A percentile compares a stretch with the other conserved stretches of the same genome.
Conservation (phyloP, 1,284 basidiomycete genomes). For the Ustilago lituana region DNA sequence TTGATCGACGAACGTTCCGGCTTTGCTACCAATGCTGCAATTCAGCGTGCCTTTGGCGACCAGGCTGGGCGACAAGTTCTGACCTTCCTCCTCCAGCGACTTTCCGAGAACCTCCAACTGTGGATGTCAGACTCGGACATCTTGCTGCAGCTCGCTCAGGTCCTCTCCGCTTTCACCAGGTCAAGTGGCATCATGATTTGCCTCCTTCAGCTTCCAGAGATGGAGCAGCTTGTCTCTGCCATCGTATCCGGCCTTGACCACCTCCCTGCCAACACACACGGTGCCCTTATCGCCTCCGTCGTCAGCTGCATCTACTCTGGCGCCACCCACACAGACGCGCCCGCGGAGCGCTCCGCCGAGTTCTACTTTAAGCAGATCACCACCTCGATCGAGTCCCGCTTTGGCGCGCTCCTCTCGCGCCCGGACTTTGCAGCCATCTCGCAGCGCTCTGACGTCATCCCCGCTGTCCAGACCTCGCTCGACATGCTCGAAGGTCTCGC, state of each 20-base stretch:
- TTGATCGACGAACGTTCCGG: conserved; percentile 33
- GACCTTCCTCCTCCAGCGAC: conserved; percentile 49
- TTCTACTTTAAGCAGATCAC: conserved; percentile 55
- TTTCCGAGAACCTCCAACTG: conserved; percentile 52
- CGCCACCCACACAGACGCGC: conserved; percentile 26
- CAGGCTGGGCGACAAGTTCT: conserved; percentile 52
- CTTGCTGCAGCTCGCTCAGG: conserved; percentile 52
- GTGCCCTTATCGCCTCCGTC: conserved; percentile 49
- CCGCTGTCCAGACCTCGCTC: conserved; percentile 47
- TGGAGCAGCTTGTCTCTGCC: conserved; percentile 48
- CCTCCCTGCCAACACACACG: conserved; percentile 58
- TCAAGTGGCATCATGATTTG: conserved; percentile 54
- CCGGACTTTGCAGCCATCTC: conserved; percentile 39
- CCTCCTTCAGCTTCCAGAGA: conserved; percentile 50
- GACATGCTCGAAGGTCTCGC: conserved; percentile 60
- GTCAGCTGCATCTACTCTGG: conserved; percentile 59
- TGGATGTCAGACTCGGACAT: conserved; percentile 62
- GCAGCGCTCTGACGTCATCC: conserved; percentile 50
- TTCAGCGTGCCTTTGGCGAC: conserved; percentile 44
- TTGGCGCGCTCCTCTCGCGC: conserved; percentile 43
- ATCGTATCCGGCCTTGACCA: conserved; percentile 47
- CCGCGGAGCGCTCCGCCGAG: conserved; percentile 33
- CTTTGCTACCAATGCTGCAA: conserved; percentile 33
- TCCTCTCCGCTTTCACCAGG: conserved; percentile 51
- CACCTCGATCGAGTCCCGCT: conserved; percentile 46